Base-by-base conservation (phyloP, 140 eudicot species). In the Senecio squalidus region DNA sequence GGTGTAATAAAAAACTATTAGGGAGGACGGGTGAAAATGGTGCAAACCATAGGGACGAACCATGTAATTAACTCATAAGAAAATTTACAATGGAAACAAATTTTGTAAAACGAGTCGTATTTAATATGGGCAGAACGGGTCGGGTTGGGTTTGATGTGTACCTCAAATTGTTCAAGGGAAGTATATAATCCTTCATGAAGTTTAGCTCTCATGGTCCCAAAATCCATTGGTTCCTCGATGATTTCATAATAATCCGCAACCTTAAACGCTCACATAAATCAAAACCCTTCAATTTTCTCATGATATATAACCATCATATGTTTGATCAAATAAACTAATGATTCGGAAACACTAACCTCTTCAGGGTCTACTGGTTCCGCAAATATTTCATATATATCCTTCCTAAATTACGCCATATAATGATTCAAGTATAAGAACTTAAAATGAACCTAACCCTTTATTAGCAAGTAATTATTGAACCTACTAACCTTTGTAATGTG, bases 121-220 rank as follows among this genome's bases (percentile, higher is more conserved):
- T 31, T 7, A 23, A 5, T 17, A 3, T 1, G n/a, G 9, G 8
- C 7, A 43, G 5, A 43, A 45, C 1, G 20, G 9, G n/a, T 46
- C 1, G 9, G 5, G 5, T 40, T 16, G 26, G 39, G 48, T 30
- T 52, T 14, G 26, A 61, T 17, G 56, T 55, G 59, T 24, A 91
- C 94, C 92, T 91, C 82, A 58, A 86, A 91, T 71, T 91, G 92
- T 46, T 81, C 76, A 25, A 86, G 82, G 58, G 74, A 81, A 18
- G 71, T 55, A 61, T 91, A 91, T 86, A 86, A 74, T 71, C 92
- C 96, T 77, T 86, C 96, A 55, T 86, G 96, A 46, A 91, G 94
- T 66, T 92, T 92, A 67, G 96, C 96, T 81, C 96, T 73, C 92
- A 87, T 87, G 23, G 96, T 92, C 21, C 95, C 98, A 41, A 91